A percentile compares a stretch with the other conserved stretches of the same genome.
Evolutionary conservation across 78 protist species (phyloP).

Genomic region (Isochrysis galbana): DNA sequence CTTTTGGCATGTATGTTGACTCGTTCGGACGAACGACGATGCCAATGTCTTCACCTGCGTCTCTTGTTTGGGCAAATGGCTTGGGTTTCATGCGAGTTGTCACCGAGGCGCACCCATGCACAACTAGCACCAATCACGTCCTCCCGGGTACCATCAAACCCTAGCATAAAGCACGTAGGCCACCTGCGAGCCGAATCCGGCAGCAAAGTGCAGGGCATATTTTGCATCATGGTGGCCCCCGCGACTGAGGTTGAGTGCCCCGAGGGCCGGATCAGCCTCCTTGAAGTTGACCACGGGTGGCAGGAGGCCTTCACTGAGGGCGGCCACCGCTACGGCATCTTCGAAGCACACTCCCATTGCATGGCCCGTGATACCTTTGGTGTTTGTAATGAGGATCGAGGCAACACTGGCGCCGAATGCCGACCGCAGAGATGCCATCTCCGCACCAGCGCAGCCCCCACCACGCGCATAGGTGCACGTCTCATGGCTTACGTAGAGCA

Average conservation of each 20-base stretch:
- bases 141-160: too few species aligned
- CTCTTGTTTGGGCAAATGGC: too few species aligned
- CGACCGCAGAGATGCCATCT: neutral
- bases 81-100: too few species aligned
- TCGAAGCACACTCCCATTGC: conserved; percentile 28
- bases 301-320: neutral
- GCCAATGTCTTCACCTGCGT: too few species aligned
- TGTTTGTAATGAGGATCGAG: neutral
- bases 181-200: conserved; percentile 27
- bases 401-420: neutral
- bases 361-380: conserved; percentile 5
- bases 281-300: neutral
- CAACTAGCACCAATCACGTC: too few species aligned
- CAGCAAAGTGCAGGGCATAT: conserved; percentile 26
- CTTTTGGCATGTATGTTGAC: too few species aligned
- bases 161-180: neutral
- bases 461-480: neutral
- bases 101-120: too few species aligned
- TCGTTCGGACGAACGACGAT: too few species aligned
- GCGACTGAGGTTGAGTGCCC: neutral
- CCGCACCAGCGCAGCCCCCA: conserved; percentile 26
- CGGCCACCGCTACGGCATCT: neutral
- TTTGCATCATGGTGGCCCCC: neutral
- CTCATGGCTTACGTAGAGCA: conserved; percentile 10
- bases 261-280: neutral